phyloP scores from a whole-genome alignment of 2,329 filamentous ascomycete genomes.

The Diaporthe ilicicola region DNA sequence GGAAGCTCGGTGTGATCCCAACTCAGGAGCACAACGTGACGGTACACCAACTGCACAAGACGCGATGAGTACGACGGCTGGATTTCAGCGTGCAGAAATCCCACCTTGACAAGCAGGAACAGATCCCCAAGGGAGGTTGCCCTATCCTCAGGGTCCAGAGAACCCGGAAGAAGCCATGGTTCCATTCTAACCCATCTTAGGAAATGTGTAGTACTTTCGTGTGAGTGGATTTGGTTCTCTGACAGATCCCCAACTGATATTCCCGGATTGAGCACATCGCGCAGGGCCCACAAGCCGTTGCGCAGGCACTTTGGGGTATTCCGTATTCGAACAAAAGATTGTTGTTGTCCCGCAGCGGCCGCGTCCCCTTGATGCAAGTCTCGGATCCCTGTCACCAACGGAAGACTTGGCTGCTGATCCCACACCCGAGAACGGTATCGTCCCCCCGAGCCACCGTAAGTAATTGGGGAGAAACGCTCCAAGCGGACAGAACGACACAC shows the following conservation, averaged over 20 bases:
- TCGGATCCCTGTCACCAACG: too few relatives aligned
- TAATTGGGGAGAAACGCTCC: neutral
- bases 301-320: neutral
- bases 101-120: neutral
- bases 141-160: neutral
- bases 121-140: neutral
- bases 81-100: neutral
- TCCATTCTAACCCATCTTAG: neutral
- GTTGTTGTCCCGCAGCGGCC: too few relatives aligned
- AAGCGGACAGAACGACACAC: neutral
- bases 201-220: neutral
- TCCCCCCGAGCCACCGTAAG: neutral
- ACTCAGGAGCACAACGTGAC: neutral
- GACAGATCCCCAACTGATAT: neutral
- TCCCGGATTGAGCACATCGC: neutral
- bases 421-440: neutral
- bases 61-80: neutral
- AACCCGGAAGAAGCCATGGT: neutral
- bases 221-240: neutral
- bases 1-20: slow-evolving; percentile 14
- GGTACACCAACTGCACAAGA: neutral
- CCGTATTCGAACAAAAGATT: neutral
- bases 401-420: neutral
- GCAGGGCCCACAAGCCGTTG: neutral
- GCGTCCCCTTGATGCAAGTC: too few relatives aligned